Conservation (phyloP, 208 protist genomes). For the Trypanosoma lewisi region DNA sequence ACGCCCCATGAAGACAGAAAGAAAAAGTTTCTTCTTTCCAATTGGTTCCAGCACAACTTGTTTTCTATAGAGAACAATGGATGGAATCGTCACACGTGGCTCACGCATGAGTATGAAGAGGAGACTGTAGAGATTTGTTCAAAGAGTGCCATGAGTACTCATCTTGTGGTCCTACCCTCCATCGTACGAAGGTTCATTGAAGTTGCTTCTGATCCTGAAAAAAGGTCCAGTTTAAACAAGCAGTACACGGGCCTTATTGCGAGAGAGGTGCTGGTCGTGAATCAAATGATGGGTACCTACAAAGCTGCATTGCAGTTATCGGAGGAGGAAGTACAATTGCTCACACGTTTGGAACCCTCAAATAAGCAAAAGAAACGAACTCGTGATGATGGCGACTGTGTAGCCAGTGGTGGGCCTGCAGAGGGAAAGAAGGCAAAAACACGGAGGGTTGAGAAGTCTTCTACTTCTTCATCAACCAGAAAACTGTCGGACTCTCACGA, state of each 20-base stretch:
- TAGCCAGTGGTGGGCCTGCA: not conserved
- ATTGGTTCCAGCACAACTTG: constrained; percentile 86
- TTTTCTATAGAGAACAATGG: constrained; percentile 70
- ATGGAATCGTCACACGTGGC: constrained; percentile 89
- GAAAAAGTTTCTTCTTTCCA: constrained; percentile 63
- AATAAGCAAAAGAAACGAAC: constrained; percentile 27
- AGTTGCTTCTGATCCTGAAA: constrained; percentile 28
- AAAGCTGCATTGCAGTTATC: constrained; percentile 56
- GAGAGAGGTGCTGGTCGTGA: constrained; percentile 69
- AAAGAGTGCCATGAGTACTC: constrained; percentile 71
- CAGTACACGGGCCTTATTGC: constrained; percentile 72
- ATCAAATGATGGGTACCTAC: constrained; percentile 51
- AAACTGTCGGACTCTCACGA: not conserved
- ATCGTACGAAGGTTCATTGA: constrained; percentile 59
- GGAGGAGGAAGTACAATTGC: constrained; percentile 27
- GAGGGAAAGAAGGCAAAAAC: not conserved
- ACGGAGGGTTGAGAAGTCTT: not conserved
- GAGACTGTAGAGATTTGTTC: constrained; percentile 84
- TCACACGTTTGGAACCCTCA: constrained; percentile 50
- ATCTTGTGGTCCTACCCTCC: constrained; percentile 62
- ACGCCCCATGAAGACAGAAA: constrained; percentile 73
- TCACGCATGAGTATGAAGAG: constrained; percentile 58
- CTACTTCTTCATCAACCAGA: not conserved
- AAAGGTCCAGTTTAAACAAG: constrained; percentile 43
- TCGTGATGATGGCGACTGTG: not conserved